These are phyloP conservation scores for Xerocomellus chrysenteron DNA, from an alignment of 768 basidiomycete species.

Conservation along the genomic window DNA sequence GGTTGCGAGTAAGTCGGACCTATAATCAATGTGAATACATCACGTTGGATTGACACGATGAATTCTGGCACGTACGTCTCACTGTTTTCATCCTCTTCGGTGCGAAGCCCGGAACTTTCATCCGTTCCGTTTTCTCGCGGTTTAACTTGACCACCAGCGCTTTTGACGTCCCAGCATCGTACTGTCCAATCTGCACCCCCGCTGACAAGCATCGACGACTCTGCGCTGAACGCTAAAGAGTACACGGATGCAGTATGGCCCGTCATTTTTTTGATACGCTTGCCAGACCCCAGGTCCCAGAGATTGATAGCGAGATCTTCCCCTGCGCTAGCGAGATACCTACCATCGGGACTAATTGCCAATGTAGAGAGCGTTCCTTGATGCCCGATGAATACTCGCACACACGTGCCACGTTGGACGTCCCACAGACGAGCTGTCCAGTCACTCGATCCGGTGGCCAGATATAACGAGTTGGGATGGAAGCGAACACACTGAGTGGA, in stretches of 20 bases:
- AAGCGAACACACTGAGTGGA: conserved; percentile 80
- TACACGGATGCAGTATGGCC: conserved; percentile 91
- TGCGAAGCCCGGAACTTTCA: conserved; percentile 32
- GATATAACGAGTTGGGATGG: conserved; percentile 96
- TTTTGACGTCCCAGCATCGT: conserved; percentile 96
- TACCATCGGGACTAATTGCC: conserved; percentile 91
- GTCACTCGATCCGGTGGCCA: conserved; percentile 96
- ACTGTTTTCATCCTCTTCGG: conserved; percentile 50
- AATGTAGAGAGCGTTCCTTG: conserved; percentile 84
- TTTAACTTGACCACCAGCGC: conserved; percentile 65
- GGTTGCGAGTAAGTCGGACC: conserved; percentile 82
- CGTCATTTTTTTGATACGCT: conserved; percentile 92
- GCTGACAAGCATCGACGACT: conserved; percentile 87
- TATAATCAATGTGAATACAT: conserved; percentile 32
- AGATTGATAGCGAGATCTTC: conserved; percentile 93
- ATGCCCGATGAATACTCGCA: conserved; percentile 95
- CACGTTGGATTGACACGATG: neutral
- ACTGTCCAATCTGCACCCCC: conserved; percentile 96
- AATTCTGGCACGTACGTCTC: conserved; percentile 63
- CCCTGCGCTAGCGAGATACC: conserved; percentile 88
- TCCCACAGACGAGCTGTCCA: conserved; percentile 98
- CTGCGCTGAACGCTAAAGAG: conserved; percentile 87
- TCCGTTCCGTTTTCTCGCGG: conserved; percentile 53
- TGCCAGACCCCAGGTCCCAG: conserved; percentile 96
- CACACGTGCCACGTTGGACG: conserved; percentile 91